phyloP scores from a whole-genome alignment of 768 basidiomycete species.

The Amanita molliuscula region DNA sequence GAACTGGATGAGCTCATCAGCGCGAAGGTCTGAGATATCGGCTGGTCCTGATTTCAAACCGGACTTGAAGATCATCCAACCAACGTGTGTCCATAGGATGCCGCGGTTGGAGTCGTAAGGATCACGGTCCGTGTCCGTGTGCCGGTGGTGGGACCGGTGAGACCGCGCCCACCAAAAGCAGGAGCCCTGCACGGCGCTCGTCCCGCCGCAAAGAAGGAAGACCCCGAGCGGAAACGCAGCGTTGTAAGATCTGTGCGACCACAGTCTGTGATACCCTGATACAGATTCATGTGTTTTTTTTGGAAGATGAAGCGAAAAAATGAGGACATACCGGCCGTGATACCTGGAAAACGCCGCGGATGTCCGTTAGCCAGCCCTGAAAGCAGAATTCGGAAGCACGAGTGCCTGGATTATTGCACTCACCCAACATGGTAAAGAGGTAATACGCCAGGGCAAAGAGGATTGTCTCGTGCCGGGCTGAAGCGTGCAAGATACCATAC shows the following conservation, averaged over 20 bases:
- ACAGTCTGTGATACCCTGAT: slow-evolving; percentile 72
- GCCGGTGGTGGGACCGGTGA: slow-evolving; percentile 75
- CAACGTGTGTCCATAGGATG: slow-evolving; percentile 69
- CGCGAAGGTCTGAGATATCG: slow-evolving; percentile 63
- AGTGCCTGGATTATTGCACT: slow-evolving; percentile 9
- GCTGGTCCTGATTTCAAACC: slow-evolving; percentile 58
- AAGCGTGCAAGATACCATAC: slow-evolving; percentile 51
- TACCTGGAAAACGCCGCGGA: slow-evolving; percentile 21
- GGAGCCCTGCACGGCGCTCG: slow-evolving; percentile 79
- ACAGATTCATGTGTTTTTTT: too few species aligned
- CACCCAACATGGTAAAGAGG: slow-evolving; percentile 80
- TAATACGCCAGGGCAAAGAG: slow-evolving; percentile 65
- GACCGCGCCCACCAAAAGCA: slow-evolving; percentile 83
- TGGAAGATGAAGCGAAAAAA: not conserved
- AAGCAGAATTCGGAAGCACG: slow-evolving; percentile 3
- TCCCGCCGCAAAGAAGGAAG: slow-evolving; percentile 62
- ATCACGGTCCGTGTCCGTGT: slow-evolving; percentile 81
- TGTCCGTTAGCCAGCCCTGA: slow-evolving; percentile 5
- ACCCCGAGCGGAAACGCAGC: slow-evolving; percentile 63
- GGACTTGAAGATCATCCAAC: slow-evolving; percentile 80
- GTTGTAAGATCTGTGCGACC: slow-evolving; percentile 80
- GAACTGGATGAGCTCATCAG: slow-evolving; percentile 63
- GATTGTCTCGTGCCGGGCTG: slow-evolving; percentile 38
- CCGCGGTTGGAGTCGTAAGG: slow-evolving; percentile 78
- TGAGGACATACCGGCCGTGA: slow-evolving; percentile 33